These are phyloP conservation scores for Pinus taeda DNA, from an alignment of 75 land plant species.

Conservation along the genomic window DNA sequence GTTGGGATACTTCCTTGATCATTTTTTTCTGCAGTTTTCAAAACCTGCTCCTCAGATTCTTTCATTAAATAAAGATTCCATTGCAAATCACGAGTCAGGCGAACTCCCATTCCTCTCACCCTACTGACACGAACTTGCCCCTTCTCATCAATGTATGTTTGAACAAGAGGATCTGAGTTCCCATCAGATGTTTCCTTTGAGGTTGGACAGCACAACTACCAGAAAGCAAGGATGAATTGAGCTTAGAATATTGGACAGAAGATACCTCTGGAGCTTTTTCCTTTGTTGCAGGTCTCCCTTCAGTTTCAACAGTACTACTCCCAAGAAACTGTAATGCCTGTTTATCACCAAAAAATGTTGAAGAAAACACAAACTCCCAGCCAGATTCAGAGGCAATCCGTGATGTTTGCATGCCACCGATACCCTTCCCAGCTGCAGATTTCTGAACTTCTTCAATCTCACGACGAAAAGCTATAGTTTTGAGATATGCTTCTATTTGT, in stretches of 20 bases:
- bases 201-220: conserved; percentile 1
- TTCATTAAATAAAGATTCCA: conserved; percentile 89
- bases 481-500: conserved; percentile 96
- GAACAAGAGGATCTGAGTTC: conserved; percentile 42
- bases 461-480: conserved; percentile 97
- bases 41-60: conserved; percentile 62
- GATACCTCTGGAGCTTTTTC: conserved; percentile 4
- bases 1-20: background rate
- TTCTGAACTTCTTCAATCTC: conserved; percentile 94
- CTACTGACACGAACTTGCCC: conserved; percentile 78
- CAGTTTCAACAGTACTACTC: conserved; percentile 1
- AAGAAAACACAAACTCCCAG: conserved; percentile 90
- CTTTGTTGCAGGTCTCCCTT: background rate
- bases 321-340: conserved; percentile 4
- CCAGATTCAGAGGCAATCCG: conserved; percentile 92
- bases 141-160: conserved; percentile 78
- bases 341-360: conserved; percentile 78
- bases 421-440: conserved; percentile 78
- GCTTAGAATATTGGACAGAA: background rate
- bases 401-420: conserved; percentile 84
- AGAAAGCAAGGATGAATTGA: conserved; percentile 7
- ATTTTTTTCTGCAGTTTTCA: conserved; percentile 1
- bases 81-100: conserved; percentile 92
- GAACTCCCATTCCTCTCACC: conserved; percentile 81
- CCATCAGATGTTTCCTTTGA: conserved; percentile 18